These are phyloP conservation scores for Pisolithus tinctorius DNA, from an alignment of 768 basidiomycete genomes.

Conservation along the genomic window DNA sequence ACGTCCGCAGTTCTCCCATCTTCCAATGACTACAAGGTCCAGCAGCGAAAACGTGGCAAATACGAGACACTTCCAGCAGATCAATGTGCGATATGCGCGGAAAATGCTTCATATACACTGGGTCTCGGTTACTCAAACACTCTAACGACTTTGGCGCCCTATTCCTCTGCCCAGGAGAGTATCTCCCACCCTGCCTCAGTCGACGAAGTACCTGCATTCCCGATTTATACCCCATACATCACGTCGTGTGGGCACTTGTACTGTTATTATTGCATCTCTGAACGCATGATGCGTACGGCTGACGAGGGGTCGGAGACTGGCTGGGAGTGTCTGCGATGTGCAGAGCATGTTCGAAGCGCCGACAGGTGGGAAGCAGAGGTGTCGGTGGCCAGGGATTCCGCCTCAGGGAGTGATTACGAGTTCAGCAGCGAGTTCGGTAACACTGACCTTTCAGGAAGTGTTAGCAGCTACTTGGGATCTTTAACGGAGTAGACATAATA, in stretches of 20 bases:
- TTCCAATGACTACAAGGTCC: slow-evolving; percentile 17
- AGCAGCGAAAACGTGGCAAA: slow-evolving; percentile 40
- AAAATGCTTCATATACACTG: slow-evolving; percentile 59
- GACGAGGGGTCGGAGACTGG: slow-evolving; percentile 50
- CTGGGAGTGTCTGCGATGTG: slow-evolving; percentile 86
- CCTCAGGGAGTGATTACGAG: slow-evolving; percentile 47
- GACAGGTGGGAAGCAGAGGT: slow-evolving; percentile 43
- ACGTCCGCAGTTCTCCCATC: slow-evolving; percentile 27
- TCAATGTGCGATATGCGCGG: slow-evolving; percentile 89
- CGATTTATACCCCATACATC: slow-evolving; percentile 76
- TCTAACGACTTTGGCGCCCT: slow-evolving; percentile 30
- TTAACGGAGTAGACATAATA: slow-evolving; percentile 20
- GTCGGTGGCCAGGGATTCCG: slow-evolving; percentile 16
- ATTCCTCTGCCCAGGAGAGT: slow-evolving; percentile 21
- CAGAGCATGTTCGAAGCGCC: slow-evolving; percentile 53
- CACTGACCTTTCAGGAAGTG: slow-evolving; percentile 51
- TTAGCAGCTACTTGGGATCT: slow-evolving; percentile 32
- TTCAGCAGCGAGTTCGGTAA: slow-evolving; percentile 42
- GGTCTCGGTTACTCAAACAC: slow-evolving; percentile 48
- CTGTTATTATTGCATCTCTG: slow-evolving; percentile 91
- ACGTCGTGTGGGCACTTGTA: slow-evolving; percentile 82
- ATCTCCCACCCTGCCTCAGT: slow-evolving; percentile 10
- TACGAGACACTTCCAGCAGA: slow-evolving; percentile 62
- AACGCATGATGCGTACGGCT: slow-evolving; percentile 66
- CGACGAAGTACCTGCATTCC: slow-evolving; percentile 45